Evolutionary conservation across 306 rosid genomes (phyloP).

Genomic region (Astragalus glycyphyllos): DNA sequence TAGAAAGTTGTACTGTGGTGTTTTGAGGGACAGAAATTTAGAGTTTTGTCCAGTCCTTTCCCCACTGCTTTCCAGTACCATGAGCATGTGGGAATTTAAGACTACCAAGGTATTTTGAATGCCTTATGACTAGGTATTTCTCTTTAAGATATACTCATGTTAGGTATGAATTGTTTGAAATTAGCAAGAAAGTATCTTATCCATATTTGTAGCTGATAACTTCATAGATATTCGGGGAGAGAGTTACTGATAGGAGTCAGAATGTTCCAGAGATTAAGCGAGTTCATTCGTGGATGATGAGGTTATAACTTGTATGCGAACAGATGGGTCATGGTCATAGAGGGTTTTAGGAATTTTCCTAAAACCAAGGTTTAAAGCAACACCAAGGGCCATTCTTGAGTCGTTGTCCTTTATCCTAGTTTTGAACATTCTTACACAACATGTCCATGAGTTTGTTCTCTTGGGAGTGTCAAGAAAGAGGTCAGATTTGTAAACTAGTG

Average conservation of each 20-base stretch:
- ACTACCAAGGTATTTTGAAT: not conserved
- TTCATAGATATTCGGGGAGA: not conserved
- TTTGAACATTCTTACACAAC: not conserved
- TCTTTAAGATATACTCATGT: not conserved
- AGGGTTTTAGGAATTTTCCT: no score
- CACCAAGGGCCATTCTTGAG: no score
- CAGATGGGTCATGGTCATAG: no score
- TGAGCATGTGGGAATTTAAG: constrained; percentile 1
- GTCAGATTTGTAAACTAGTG: not conserved
- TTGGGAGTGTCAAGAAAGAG: not conserved
- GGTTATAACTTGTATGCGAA: no score
- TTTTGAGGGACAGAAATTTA: no score
- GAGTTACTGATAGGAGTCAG: not conserved
- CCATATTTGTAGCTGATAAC: not conserved
- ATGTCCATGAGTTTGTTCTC: not conserved
- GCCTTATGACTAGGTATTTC: not conserved
- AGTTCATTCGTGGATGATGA: no score
- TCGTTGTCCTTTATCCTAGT: not conserved
- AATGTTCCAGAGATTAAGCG: no score
- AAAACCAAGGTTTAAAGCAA: no score
- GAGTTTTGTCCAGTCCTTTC: no score
- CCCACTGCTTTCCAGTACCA: no score
- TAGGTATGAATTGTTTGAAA: constrained; percentile 3
- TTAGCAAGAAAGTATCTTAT: not conserved
- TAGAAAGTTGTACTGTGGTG: no score